These are phyloP conservation scores for Cucurbita argyrosperma DNA, from an alignment of 306 rosid species.

Conservation along the genomic window DNA sequence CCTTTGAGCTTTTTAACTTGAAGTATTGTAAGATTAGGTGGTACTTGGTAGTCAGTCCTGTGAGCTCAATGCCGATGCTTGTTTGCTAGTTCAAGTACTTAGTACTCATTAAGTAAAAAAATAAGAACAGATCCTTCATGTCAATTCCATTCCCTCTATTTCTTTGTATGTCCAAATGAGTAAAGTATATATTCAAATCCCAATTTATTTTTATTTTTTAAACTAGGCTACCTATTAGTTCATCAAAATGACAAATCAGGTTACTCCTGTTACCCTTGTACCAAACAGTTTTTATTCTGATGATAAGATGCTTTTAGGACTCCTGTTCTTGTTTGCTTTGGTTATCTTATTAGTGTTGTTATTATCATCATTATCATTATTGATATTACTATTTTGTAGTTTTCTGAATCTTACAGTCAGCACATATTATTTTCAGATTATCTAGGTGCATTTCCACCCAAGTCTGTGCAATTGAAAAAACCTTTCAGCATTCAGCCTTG, in stretches of 20 bases:
- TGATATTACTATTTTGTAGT: background rate
- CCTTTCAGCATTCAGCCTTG: conserved; percentile 82
- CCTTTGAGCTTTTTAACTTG: background rate
- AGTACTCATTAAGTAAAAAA: background rate
- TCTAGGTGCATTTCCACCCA: conserved; percentile 64
- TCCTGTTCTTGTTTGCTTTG: background rate
- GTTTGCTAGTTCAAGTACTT: background rate
- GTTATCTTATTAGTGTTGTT: background rate
- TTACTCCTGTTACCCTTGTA: background rate
- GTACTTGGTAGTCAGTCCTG: background rate
- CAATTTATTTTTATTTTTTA: background rate
- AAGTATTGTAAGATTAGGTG: background rate
- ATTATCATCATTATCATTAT: background rate
- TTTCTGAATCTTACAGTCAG: conserved; percentile 9
- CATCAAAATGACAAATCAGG: background rate
- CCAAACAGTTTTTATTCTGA: background rate
- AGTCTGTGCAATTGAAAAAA: conserved; percentile 50
- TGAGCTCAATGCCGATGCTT: background rate
- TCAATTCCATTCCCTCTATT: background rate
- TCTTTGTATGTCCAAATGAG: background rate
- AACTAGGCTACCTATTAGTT: background rate
- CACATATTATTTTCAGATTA: conserved; percentile 30
- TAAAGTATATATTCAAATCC: background rate
- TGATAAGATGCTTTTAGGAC: background rate
- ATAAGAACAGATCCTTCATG: background rate